A percentile compares a stretch with the other conserved stretches of the same genome.
Evolutionary conservation across 1,284 basidiomycete genomes (phyloP).

Genomic region (Tilletia caries): DNA sequence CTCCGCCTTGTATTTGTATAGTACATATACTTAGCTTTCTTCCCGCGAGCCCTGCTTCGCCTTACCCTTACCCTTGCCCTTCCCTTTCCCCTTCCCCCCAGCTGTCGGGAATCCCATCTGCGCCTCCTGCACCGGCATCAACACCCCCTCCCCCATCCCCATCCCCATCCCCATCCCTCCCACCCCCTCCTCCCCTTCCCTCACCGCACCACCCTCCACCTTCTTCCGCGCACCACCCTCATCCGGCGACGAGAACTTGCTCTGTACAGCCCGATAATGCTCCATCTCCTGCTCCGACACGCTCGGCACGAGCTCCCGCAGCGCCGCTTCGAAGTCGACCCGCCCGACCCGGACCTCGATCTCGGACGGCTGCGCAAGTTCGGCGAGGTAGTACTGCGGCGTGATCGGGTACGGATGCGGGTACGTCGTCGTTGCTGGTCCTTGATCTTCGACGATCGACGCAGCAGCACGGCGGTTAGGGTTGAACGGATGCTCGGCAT

Average conservation of each 20-base stretch:
- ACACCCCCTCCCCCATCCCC: not conserved
- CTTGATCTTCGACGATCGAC: not conserved
- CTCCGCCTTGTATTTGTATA: no score
- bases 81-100: not conserved
- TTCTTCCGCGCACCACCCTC: not conserved
- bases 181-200: not conserved
- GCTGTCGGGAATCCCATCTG: not conserved
- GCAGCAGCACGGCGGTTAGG: no score
- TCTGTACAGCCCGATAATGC: constrained; percentile 75
- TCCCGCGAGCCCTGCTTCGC: no score
- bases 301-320: constrained; percentile 75
- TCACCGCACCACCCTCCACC: not conserved
- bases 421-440: constrained; percentile 14
- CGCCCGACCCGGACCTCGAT: constrained; percentile 71
- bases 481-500: not conserved
- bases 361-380: constrained; percentile 72
- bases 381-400: constrained; percentile 85
- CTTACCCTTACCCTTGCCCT: no score
- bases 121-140: not conserved
- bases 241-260: constrained; percentile 61
- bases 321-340: constrained; percentile 73
- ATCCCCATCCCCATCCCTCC: not conserved
- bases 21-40: no score
- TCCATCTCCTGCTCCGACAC: constrained; percentile 85
- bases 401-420: constrained; percentile 71